phyloP scores from a whole-genome alignment of 306 rosid genomes.

The Citrullus mucosospermus region DNA sequence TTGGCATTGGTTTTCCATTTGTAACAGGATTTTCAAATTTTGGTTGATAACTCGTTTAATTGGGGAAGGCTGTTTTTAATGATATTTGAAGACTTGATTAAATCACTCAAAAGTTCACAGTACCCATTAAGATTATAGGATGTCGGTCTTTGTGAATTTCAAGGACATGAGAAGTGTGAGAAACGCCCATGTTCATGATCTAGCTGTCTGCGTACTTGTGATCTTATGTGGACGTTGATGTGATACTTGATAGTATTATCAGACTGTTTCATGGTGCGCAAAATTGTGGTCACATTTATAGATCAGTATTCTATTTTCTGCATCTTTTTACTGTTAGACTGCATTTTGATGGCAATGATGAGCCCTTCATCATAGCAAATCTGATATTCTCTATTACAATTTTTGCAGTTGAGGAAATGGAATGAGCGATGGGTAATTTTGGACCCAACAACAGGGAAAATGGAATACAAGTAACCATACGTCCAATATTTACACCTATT shows the following conservation, averaged over 20 bases:
- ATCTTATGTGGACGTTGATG: background rate
- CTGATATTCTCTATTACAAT: background rate
- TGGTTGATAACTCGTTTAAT: background rate
- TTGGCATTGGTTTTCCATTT: background rate
- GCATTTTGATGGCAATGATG: background rate
- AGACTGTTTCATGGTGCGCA: constrained; percentile 2
- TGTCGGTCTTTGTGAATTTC: background rate
- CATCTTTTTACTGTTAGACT: background rate
- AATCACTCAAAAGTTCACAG: background rate
- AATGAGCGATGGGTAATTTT: constrained; percentile 91
- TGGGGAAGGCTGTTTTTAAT: background rate
- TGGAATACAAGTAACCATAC: constrained; percentile 89
- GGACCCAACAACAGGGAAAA: constrained; percentile 89
- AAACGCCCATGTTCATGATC: background rate
- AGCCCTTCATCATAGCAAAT: background rate
- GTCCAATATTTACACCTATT: background rate
- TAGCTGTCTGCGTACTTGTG: background rate
- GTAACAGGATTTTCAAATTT: background rate
- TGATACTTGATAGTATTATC: background rate
- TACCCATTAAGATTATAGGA: background rate
- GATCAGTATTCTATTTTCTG: constrained; percentile 1
- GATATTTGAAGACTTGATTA: background rate
- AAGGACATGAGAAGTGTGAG: background rate
- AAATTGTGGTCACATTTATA: constrained; percentile 1
- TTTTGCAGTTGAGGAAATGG: constrained; percentile 76